Percentiles rank a stretch among this genome's conserved stretches.
phyloP scores from a whole-genome alignment of 768 basidiomycete genomes.

The Arthromyces matolae region DNA sequence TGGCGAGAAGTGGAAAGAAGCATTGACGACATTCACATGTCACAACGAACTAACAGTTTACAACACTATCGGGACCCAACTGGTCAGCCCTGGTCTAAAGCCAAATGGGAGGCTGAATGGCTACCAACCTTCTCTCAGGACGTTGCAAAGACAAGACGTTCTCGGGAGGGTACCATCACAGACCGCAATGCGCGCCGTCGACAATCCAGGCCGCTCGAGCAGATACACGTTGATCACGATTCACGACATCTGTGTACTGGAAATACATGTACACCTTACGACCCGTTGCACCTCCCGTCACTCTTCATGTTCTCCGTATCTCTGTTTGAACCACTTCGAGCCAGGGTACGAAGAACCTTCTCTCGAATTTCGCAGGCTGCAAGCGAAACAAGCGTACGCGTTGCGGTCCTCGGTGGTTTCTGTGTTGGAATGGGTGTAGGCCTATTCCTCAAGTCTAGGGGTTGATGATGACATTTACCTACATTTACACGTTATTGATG shows the following conservation, averaged over 20 bases:
- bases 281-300: conserved; percentile 67
- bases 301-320: conserved; percentile 59
- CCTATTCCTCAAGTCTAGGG: conserved; percentile 13
- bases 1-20: conserved; percentile 70
- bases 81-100: conserved; percentile 51
- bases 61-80: conserved; percentile 12
- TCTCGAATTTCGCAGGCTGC: conserved; percentile 18
- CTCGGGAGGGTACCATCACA: conserved; percentile 37
- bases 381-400: conserved; percentile 25
- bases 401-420: conserved; percentile 36
- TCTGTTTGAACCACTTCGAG: conserved; percentile 45
- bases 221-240: conserved; percentile 1
- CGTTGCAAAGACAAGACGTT: conserved; percentile 48
- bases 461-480: neutral
- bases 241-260: conserved; percentile 6
- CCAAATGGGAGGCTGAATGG: conserved; percentile 67
- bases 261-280: conserved; percentile 30
- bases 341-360: conserved; percentile 23
- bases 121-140: conserved; percentile 56
- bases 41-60: conserved; percentile 22
- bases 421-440: conserved; percentile 38
- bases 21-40: conserved; percentile 39
- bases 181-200: conserved; percentile 12
- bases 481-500: neutral
- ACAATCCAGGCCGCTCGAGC: neutral